phyloP scores from a whole-genome alignment of 768 basidiomycete genomes.

The Tylopilus subfusipes region DNA sequence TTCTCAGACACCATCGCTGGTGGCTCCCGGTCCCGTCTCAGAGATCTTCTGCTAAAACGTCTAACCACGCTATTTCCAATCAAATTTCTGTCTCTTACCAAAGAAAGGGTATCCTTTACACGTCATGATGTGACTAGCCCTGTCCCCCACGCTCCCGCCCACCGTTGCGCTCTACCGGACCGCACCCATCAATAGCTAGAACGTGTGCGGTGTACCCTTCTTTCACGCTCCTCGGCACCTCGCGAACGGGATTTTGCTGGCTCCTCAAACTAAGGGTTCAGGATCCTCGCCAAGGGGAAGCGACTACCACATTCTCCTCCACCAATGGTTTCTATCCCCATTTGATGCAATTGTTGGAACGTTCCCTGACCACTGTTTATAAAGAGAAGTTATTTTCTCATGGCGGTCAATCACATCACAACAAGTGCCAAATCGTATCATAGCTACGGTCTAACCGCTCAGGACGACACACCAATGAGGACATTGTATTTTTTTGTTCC shows the following conservation, averaged over 20 bases:
- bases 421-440: constrained; percentile 20
- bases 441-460: constrained; percentile 19
- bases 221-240: constrained; percentile 28
- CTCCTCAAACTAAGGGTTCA: neutral
- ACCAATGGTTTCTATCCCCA: constrained; percentile 17
- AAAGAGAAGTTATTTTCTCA: constrained; percentile 22
- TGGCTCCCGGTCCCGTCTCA: constrained; percentile 22
- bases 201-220: constrained; percentile 3
- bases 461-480: constrained; percentile 3
- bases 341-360: constrained; percentile 9
- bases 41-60: constrained; percentile 27
- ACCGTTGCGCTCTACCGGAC: neutral
- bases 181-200: constrained; percentile 1
- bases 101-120: constrained; percentile 11
- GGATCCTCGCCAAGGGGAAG: constrained; percentile 10
- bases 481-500: neutral
- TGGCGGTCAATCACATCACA: constrained; percentile 7
- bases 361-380: constrained; percentile 10
- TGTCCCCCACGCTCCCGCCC: constrained; percentile 3
- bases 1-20: neutral
- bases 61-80: constrained; percentile 32
- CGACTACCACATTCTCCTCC: constrained; percentile 11
- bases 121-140: constrained; percentile 16
- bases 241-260: constrained; percentile 14
- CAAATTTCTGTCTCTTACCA: constrained; percentile 23